Evolutionary conservation across 1,284 basidiomycete genomes (phyloP), one percentile per base, ranked within the genome.

Genomic region (Boletus mariae): DNA sequence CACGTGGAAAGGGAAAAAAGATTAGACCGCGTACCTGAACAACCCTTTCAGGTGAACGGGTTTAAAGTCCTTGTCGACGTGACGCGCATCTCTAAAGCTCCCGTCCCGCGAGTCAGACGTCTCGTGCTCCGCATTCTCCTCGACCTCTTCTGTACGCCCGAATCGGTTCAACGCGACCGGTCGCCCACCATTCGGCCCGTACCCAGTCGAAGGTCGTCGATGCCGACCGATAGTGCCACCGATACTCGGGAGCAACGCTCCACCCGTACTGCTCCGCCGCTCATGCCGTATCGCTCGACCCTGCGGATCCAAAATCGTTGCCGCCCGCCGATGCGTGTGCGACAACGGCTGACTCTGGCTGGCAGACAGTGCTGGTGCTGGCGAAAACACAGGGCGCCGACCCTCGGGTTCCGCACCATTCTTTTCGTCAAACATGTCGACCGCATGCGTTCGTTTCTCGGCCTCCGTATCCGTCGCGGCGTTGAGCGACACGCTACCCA

Each of bases 1-100:
- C 34, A 11, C 45, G 52, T 53, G 45, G 44, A 49, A 12, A 15
- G 43, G 37, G 38, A 31, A 38, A 15, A 47, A 47, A 17, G 2
- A 11, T 12, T 45, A 38, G 28, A 43, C 23, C n/a, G 75, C 80
- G 52, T 58, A 90, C 83, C 90, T 92, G 75, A 95, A 94, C 46
- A 94, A 66, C 3, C 92, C 92, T 71, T 94, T 95, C 63, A 95
- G 73, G 71, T 91, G 94, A 26, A 94, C 83, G 9, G 92, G 90
- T 73, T 94, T 95, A 65, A 90, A 86, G 49, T 92, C 90, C 69
- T 82, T 84, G 56, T 84, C 83, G 26, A 59, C 60, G 58, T 73
- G 69, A 58, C 75, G 71, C 66, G 74, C 56, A 38, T 68, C 68
- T 53, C 66, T 70, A 45, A 64, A 71, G 45, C 62, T 61, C 42